Conservation (phyloP, 2,329 filamentous ascomycete species). For the Cladophialophora yegresii region DNA sequence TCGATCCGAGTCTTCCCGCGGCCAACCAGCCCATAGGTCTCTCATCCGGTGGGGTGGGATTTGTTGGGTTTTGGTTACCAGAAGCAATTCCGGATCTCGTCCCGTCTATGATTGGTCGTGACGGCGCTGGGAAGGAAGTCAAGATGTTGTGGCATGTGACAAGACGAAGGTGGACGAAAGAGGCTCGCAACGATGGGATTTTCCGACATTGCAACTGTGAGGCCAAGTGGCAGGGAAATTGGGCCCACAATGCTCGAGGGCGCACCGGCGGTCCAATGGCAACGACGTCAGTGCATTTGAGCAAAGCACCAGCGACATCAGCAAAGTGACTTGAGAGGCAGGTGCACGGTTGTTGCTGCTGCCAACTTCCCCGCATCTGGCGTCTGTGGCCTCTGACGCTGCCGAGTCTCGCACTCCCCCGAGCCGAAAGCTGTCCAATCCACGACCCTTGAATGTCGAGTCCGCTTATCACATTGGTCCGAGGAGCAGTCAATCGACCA, state of each 20-base stretch:
- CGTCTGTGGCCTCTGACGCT: slow-evolving; percentile 6
- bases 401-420: slow-evolving; percentile 4
- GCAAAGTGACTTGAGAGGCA: neutral
- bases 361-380: slow-evolving; percentile 18
- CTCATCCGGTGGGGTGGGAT: slow-evolving; percentile 6
- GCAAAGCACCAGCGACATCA: neutral
- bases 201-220: neutral
- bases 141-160: slow-evolving; percentile 7
- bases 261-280: neutral
- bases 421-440: slow-evolving; percentile 9
- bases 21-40: neutral
- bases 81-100: slow-evolving; percentile 6
- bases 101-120: slow-evolving; percentile 4
- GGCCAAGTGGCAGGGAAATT: neutral
- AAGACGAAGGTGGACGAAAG: neutral
- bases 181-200: neutral
- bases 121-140: neutral
- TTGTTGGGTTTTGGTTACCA: neutral
- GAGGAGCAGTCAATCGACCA: neutral
- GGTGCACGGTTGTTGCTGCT: slow-evolving; percentile 7
- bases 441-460: slow-evolving; percentile 10
- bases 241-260: neutral
- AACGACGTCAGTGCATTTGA: neutral
- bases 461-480: neutral
- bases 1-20: slow-evolving; percentile 15